phyloP scores from a whole-genome alignment of 2,329 filamentous ascomycete genomes.

The Furcasterigmium sp. region DNA sequence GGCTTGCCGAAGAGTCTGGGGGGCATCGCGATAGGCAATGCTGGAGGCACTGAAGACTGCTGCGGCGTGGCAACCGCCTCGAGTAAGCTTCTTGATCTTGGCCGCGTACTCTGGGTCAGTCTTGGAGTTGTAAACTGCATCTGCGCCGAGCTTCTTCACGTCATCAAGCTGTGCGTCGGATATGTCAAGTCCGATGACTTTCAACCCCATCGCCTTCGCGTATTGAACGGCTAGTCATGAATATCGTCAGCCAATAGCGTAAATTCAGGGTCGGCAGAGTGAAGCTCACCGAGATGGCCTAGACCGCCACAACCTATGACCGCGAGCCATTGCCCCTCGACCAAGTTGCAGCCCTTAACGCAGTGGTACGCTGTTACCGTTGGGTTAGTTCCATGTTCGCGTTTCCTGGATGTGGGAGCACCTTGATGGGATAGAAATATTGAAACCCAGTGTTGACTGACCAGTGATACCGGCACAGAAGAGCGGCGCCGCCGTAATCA shows the following conservation, averaged over 20 bases:
- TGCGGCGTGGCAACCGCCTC: slow-evolving; percentile 32
- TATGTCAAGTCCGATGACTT: slow-evolving; percentile 15
- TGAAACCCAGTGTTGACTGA: too few relatives aligned
- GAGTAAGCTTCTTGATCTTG: slow-evolving; percentile 32
- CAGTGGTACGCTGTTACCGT: slow-evolving; percentile 9
- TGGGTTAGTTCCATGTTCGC: background rate
- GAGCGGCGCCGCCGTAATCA: slow-evolving; percentile 14
- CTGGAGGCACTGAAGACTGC: slow-evolving; percentile 29
- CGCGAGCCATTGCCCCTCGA: slow-evolving; percentile 14
- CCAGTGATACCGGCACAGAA: slow-evolving; percentile 19
- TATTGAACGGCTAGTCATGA: slow-evolving; percentile 10
- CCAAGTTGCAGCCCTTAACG: slow-evolving; percentile 9
- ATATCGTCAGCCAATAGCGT: too few relatives aligned
- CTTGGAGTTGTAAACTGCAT: slow-evolving; percentile 9
- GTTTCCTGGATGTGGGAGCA: background rate
- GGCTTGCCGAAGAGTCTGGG: slow-evolving; percentile 7
- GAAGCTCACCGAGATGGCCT: slow-evolving; percentile 15
- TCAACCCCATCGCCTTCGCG: slow-evolving; percentile 14
- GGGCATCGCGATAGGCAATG: slow-evolving; percentile 13
- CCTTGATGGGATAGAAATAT: too few relatives aligned
- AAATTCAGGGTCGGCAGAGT: too few relatives aligned
- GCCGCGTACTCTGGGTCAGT: slow-evolving; percentile 20
- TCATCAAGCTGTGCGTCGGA: slow-evolving; percentile 11
- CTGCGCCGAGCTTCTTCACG: slow-evolving; percentile 8
- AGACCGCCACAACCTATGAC: slow-evolving; percentile 17